Evolutionary conservation across 2,329 filamentous ascomycete genomes (phyloP).

Genomic region (Ascochyta pisi): DNA sequence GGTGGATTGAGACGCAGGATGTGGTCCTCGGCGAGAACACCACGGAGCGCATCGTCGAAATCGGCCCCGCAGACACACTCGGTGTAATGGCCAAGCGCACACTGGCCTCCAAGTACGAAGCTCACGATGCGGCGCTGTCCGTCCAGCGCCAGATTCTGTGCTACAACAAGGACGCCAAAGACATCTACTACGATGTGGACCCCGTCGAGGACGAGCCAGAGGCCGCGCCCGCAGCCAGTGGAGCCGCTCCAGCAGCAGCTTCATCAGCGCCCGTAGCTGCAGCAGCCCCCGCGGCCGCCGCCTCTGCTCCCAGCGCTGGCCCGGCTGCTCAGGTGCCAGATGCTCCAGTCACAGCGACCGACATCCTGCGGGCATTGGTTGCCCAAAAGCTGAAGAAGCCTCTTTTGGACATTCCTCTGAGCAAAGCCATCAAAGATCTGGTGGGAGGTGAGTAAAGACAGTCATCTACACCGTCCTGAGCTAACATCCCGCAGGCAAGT

Average conservation of each 20-base stretch:
- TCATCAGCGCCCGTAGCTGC: slow-evolving; percentile 60
- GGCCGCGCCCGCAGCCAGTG: slow-evolving; percentile 58
- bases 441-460: slow-evolving; percentile 75
- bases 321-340: slow-evolving; percentile 88
- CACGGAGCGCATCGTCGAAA: slow-evolving; percentile 96
- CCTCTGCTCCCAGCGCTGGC: slow-evolving; percentile 73
- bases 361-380: slow-evolving; percentile 86
- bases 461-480: neutral
- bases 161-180: slow-evolving; percentile 99
- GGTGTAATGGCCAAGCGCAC: slow-evolving; percentile 98
- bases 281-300: slow-evolving; percentile 56
- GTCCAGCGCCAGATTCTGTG: slow-evolving; percentile 97
- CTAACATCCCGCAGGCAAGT: slow-evolving; percentile 73
- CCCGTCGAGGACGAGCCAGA: slow-evolving; percentile 80
- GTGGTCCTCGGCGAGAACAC: slow-evolving; percentile 96
- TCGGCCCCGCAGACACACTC: slow-evolving; percentile 94
- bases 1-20: slow-evolving; percentile 99
- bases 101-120: slow-evolving; percentile 95
- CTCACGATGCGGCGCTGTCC: slow-evolving; percentile 95
- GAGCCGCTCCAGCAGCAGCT: slow-evolving; percentile 51
- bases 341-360: slow-evolving; percentile 83
- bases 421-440: slow-evolving; percentile 97
- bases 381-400: slow-evolving; percentile 98
- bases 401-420: slow-evolving; percentile 84
- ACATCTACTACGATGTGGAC: slow-evolving; percentile 99